Base-by-base conservation (phyloP, 306 rosid species). In the Vachellia pachyceras region DNA sequence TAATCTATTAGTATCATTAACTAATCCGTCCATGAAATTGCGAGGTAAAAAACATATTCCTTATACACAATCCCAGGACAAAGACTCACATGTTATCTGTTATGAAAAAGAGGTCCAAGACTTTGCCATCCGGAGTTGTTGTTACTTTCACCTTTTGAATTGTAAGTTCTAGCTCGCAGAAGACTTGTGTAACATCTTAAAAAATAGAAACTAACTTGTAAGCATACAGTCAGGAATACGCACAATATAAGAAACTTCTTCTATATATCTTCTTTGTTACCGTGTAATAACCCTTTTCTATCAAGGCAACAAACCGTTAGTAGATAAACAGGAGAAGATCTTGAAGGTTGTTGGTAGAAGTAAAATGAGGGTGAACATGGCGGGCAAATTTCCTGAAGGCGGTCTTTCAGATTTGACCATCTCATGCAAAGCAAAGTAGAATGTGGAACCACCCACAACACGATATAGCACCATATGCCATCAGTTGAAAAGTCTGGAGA, bases 401-500 rank as follows among this genome's bases (percentile, higher is more conserved):
- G 88, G 18, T 88, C 87, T 87, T 87, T 90, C 67, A 93, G 86
- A 77, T 75, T 84, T 57, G 89, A 83, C 84, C 81, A 88, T 81
- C 58, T 86, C 77, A 86, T 81, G 5, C 71, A 72, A 22, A 85
- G 79, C 73, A 87, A 79, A 39, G 77, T 69, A 35, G 85, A 74
- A 78, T 76, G 83, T 66, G 94, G 92, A 83, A 84, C 79, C 4
- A 90, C 89, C 97, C 92, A 91, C 65, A 93, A 79, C 58, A 93
- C 87, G 55, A 91, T n/a, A 84, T 88, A 93, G 87, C 94, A 93
- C 97, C 97, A 93, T 77, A 85, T 77, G 23, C 97, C 94, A 86
- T 88, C 96, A 29, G 96, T 93, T 25, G 96, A 90, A 70, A 90
- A 69, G 75, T 91, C 97, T 91, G 58, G 36, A 78, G 40, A 75